These are phyloP conservation scores for Axilococcus clingmanii DNA, from an alignment of 139 green algal genomes.

Conservation along the genomic window DNA sequence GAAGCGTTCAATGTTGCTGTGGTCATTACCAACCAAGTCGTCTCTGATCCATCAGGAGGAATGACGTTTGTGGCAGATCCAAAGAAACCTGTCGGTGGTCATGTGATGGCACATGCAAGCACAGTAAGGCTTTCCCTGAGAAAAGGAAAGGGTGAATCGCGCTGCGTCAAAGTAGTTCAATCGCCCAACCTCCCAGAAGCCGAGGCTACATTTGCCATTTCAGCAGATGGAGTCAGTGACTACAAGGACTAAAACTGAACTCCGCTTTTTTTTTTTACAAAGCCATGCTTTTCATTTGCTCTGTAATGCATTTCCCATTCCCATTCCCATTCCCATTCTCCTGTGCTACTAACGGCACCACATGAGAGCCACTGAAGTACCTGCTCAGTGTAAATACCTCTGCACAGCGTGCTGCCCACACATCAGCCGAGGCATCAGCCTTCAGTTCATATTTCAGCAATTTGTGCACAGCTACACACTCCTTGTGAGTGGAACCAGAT, in stretches of 20 bases:
- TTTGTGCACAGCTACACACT: constrained; percentile 31
- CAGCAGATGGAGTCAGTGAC: constrained; percentile 29
- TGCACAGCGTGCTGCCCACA: constrained; percentile 35
- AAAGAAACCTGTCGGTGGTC: constrained; percentile 60
- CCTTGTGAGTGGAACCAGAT: constrained; percentile 9
- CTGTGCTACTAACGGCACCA: constrained; percentile 5
- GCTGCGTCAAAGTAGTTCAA: constrained; percentile 68
- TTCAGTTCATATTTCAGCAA: constrained; percentile 20
- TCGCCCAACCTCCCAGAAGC: constrained; percentile 50
- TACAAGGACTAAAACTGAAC: constrained; percentile 38
- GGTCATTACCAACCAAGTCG: constrained; percentile 83
- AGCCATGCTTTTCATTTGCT: no score
- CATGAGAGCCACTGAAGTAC: constrained; percentile 47
- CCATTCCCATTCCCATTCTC: no score
- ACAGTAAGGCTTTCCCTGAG: constrained; percentile 52
- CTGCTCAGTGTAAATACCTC: constrained; percentile 39
- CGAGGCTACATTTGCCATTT: constrained; percentile 57
- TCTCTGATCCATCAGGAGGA: constrained; percentile 60
- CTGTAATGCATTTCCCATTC: background rate
- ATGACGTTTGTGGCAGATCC: constrained; percentile 79
- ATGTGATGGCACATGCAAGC: constrained; percentile 75
- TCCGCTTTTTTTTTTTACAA: no score
- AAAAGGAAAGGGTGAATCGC: constrained; percentile 86
- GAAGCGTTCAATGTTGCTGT: constrained; percentile 89
- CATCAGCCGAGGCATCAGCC: constrained; percentile 22